phyloP scores from a whole-genome alignment of 257 asterid species.

The Solanum chilense region DNA sequence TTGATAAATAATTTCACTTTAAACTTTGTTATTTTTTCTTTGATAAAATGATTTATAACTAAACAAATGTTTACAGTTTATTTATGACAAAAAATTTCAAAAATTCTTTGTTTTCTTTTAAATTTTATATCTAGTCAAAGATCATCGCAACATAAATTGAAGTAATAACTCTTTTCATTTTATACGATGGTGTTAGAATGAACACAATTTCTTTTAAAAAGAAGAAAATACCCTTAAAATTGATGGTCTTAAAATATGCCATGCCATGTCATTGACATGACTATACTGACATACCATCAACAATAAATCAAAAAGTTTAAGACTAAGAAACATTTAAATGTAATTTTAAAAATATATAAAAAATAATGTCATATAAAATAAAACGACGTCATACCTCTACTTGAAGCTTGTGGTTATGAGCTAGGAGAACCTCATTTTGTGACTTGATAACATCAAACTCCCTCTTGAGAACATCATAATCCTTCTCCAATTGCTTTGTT shows the following conservation, averaged over 20 bases:
- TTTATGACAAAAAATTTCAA: not conserved
- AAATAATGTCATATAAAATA: not conserved
- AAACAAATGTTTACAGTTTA: fast-evolving
- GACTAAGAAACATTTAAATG: not conserved
- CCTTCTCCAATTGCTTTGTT: constrained; percentile 55
- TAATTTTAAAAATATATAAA: not conserved
- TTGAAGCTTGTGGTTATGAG: constrained; percentile 44
- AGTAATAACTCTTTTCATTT: not conserved
- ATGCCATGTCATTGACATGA: not conserved
- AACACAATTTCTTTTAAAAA: fast-evolving
- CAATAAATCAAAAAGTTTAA: not conserved
- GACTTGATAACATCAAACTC: constrained; percentile 40
- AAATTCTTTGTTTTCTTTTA: not conserved
- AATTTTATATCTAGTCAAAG: not conserved
- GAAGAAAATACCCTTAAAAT: no score
- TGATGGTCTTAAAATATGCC: not conserved
- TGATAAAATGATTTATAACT: not conserved
- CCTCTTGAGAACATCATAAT: constrained; percentile 38
- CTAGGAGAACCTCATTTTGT: constrained; percentile 46
- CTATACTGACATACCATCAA: not conserved
- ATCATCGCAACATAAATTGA: not conserved
- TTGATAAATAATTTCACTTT: not conserved
- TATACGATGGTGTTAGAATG: not conserved
- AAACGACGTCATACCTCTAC: constrained; percentile 14
- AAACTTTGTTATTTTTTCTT: not conserved